These are phyloP conservation scores for Orbilia oligospora DNA, from an alignment of 2,329 filamentous ascomycete genomes.

Conservation along the genomic window DNA sequence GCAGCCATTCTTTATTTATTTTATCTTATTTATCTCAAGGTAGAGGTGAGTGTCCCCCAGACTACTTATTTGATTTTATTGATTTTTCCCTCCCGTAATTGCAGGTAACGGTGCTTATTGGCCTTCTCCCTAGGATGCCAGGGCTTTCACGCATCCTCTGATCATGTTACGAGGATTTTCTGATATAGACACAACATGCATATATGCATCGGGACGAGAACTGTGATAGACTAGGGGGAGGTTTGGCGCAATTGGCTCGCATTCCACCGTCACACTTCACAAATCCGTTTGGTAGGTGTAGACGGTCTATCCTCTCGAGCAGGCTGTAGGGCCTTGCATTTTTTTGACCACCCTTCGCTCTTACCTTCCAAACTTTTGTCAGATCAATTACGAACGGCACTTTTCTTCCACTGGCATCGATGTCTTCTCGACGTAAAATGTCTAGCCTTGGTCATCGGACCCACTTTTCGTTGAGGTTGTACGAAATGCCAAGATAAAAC, in stretches of 20 bases:
- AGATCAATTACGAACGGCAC: slow-evolving; percentile 22
- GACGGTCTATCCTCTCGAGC: slow-evolving; percentile 1
- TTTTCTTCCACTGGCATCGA: slow-evolving; percentile 9
- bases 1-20: not conserved
- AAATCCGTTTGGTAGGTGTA: slow-evolving; percentile 1
- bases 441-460: slow-evolving; percentile 45
- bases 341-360: slow-evolving; percentile 17
- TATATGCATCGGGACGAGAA: slow-evolving; percentile 23
- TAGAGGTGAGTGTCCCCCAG: too few relatives aligned
- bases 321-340: slow-evolving; percentile 36
- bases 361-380: slow-evolving; percentile 21
- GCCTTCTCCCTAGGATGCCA: slow-evolving; percentile 5
- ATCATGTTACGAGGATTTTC: slow-evolving; percentile 20
- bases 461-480: slow-evolving; percentile 39
- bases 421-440: slow-evolving; percentile 21
- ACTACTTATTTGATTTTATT: not conserved
- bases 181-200: slow-evolving; percentile 36
- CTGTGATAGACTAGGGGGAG: slow-evolving; percentile 17
- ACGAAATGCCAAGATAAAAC: slow-evolving; percentile 25
- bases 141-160: slow-evolving; percentile 8
- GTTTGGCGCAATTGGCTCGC: slow-evolving; percentile 15
- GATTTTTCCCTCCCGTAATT: not conserved
- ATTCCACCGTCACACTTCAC: slow-evolving; percentile 19
- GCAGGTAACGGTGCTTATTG: not conserved
- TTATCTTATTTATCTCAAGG: too few relatives aligned